A percentile compares a stretch with the other conserved stretches of the same genome.
Evolutionary conservation across 23 red algal genomes (phyloP).

Genomic region (Chondrus crispus): DNA sequence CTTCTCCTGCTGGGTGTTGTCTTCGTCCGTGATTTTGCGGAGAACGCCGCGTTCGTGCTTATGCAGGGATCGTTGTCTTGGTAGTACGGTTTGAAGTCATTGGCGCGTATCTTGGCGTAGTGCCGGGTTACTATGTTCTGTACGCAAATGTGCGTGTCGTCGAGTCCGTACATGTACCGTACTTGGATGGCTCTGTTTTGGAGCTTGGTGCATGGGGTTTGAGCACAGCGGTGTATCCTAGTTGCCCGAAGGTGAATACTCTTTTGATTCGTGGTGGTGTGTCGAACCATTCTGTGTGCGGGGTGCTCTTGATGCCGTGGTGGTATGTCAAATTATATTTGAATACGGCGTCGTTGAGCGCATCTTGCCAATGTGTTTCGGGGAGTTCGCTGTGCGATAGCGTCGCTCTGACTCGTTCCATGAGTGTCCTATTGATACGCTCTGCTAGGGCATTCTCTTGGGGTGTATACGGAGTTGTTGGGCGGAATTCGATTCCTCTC

Average conservation of each 20-base stretch:
- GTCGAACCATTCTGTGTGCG: neutral
- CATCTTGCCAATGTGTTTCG: neutral
- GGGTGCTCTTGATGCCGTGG: neutral
- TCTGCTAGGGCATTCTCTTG: conserved; percentile 1
- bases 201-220: neutral
- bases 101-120: neutral
- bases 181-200: neutral
- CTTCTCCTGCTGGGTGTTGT: no score
- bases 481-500: neutral
- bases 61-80: neutral
- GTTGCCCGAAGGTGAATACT: conserved; percentile 4
- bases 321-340: neutral
- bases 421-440: conserved; percentile 1
- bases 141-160: neutral
- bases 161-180: neutral
- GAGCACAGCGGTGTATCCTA: neutral
- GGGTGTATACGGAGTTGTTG: neutral
- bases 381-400: neutral
- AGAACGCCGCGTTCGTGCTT: neutral
- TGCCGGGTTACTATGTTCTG: neutral
- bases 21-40: no score
- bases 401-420: neutral
- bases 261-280: neutral
- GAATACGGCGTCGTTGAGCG: neutral
- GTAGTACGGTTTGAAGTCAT: conserved; percentile 35